These are phyloP conservation scores for Russula ochroleuca DNA, from an alignment of 768 basidiomycete species.

Conservation along the genomic window DNA sequence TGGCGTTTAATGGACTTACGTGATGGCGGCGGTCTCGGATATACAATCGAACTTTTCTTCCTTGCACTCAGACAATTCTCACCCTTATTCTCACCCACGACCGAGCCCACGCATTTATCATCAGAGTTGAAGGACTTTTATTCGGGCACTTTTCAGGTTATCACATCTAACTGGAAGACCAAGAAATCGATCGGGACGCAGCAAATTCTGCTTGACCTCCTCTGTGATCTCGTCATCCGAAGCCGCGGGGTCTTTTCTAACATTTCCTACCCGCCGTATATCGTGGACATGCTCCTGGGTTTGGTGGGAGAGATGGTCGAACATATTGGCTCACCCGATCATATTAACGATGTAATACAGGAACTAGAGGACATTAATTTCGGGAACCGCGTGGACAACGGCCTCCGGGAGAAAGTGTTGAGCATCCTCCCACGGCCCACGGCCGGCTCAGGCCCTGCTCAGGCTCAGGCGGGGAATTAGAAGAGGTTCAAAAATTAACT, in stretches of 20 bases:
- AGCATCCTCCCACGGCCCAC: too few species aligned
- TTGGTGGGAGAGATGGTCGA: not conserved
- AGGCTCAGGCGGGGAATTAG: too few species aligned
- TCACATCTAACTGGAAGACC: not conserved
- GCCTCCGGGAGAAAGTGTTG: not conserved
- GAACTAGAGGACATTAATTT: not conserved
- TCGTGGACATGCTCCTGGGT: not conserved
- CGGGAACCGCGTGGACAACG: not conserved
- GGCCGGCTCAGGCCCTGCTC: too few species aligned
- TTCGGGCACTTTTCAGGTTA: not conserved
- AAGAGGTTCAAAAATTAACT: too few species aligned
- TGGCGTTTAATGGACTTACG: constrained; percentile 15
- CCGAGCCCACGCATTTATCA: not conserved
- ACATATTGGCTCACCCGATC: not conserved
- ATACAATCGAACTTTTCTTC: constrained; percentile 13
- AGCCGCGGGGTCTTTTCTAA: constrained; percentile 7
- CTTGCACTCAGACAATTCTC: constrained; percentile 1
- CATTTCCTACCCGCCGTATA: not conserved
- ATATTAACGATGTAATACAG: not conserved
- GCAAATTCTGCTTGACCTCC: constrained; percentile 1
- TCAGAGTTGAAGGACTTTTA: not conserved
- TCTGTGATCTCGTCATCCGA: constrained; percentile 9
- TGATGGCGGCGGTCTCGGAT: constrained; percentile 1
- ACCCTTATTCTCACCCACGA: not conserved
- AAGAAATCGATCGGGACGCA: not conserved